A percentile compares a stretch with the other conserved stretches of the same genome.
Evolutionary conservation across 2,329 filamentous ascomycete genomes (phyloP).

Genomic region (Monosporascus sp.): DNA sequence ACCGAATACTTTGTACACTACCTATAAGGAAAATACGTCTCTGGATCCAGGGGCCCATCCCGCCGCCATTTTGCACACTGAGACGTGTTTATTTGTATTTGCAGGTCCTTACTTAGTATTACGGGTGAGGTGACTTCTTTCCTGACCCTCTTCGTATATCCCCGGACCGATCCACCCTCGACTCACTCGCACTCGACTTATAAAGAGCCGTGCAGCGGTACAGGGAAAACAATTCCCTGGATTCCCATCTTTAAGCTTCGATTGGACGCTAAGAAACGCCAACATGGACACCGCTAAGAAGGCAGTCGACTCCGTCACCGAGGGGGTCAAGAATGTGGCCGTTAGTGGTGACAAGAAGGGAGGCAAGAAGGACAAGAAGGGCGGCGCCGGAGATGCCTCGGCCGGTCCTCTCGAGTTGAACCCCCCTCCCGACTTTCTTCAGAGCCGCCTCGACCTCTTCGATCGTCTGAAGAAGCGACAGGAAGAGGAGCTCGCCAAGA

Average conservation of each 20-base stretch:
- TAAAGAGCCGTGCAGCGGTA: not conserved
- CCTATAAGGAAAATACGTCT: not conserved
- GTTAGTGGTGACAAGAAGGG: slow-evolving; percentile 26
- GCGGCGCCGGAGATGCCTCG: slow-evolving; percentile 27
- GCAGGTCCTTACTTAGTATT: not conserved
- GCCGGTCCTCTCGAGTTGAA: slow-evolving; percentile 41
- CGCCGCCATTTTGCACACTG: not conserved
- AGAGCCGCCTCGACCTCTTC: slow-evolving; percentile 81
- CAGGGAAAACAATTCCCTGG: not conserved
- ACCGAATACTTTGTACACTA: not conserved
- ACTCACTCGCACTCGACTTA: not conserved
- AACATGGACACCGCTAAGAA: slow-evolving; percentile 41
- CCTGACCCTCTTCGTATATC: not conserved
- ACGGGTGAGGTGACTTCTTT: not conserved
- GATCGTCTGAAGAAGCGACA: slow-evolving; percentile 81
- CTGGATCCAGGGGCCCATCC: not conserved
- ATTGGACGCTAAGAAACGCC: not conserved
- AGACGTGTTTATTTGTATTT: not conserved
- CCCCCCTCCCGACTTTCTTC: slow-evolving; percentile 67
- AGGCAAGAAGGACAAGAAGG: slow-evolving; percentile 41
- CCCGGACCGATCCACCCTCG: not conserved
- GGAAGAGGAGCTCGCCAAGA: slow-evolving; percentile 66
- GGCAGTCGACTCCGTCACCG: slow-evolving; percentile 39
- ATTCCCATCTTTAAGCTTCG: not conserved
- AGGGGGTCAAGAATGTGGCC: slow-evolving; percentile 47